phyloP scores from a whole-genome alignment of 257 asterid genomes.

The Fraxinus anomala region DNA sequence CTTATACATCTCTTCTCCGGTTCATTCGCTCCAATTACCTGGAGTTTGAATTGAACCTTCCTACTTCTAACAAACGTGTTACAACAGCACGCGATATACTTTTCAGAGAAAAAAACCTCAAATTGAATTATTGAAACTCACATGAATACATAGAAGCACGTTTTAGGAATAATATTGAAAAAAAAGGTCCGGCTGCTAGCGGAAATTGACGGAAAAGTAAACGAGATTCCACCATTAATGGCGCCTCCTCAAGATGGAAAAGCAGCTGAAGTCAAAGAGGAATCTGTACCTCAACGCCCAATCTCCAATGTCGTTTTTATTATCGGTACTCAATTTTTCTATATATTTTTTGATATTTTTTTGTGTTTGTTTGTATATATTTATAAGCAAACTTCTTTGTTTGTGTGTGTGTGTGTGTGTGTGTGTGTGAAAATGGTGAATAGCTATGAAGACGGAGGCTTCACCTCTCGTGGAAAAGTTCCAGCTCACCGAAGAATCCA shows the following conservation, averaged over 20 bases:
- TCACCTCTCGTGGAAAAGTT: slow-evolving; percentile 76
- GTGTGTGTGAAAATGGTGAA: slow-evolving; percentile 6
- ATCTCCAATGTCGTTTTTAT: slow-evolving; percentile 73
- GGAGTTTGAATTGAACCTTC: slow-evolving; percentile 24
- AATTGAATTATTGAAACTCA: background rate
- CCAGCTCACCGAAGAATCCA: slow-evolving; percentile 61
- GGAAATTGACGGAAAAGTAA: background rate
- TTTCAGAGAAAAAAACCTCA: background rate
- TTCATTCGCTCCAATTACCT: slow-evolving; percentile 15
- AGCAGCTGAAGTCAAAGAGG: slow-evolving; percentile 18
- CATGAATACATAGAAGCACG: background rate
- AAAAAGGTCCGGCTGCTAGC: background rate
- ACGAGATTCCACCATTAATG: slow-evolving; percentile 28
- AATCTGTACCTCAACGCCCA: slow-evolving; percentile 36
- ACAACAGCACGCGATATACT: background rate
- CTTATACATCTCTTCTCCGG: slow-evolving; percentile 5
- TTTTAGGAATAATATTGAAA: background rate
- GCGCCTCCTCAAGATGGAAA: slow-evolving; percentile 58
- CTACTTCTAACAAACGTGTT: too few relatives aligned
- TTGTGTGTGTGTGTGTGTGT: background rate
- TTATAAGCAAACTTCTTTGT: slow-evolving; percentile 15
- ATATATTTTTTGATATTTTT: background rate
- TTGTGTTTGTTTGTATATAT: background rate
- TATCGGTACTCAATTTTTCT: slow-evolving; percentile 55
- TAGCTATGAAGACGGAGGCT: slow-evolving; percentile 98